A percentile compares a stretch with the other conserved stretches of the same genome.
phyloP scores from a whole-genome alignment of 2,329 filamentous ascomycete species.

The Aureobasidium pullulans region DNA sequence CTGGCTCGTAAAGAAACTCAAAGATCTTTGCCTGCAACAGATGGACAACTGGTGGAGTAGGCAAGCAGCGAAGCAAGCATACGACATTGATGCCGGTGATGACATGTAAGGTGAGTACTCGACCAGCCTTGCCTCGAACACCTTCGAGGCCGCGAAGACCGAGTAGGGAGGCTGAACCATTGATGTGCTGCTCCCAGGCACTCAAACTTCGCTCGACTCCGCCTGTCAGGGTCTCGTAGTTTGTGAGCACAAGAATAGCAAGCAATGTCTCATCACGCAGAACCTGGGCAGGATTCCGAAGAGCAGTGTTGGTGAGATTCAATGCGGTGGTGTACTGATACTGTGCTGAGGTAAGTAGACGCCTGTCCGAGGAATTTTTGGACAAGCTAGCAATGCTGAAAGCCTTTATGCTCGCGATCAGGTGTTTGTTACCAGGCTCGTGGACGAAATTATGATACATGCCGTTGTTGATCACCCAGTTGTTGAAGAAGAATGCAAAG shows the following conservation, averaged over 20 bases:
- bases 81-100: not conserved
- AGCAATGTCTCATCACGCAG: constrained; percentile 2
- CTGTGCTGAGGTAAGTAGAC: not conserved
- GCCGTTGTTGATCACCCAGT: not conserved
- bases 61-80: not conserved
- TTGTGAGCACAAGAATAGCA: constrained; percentile 1
- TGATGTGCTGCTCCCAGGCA: constrained; percentile 11
- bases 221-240: constrained; percentile 9
- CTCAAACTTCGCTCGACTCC: not conserved
- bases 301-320: constrained; percentile 7
- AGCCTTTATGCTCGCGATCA: constrained; percentile 4
- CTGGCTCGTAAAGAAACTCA: not conserved
- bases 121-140: not conserved
- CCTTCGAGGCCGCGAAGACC: constrained; percentile 1
- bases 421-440: not conserved
- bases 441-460: not conserved
- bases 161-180: constrained; percentile 1
- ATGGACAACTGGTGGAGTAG: not conserved
- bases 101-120: not conserved
- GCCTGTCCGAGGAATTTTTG: not conserved
- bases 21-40: not conserved
- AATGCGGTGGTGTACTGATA: not conserved
- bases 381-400: constrained; percentile 4
- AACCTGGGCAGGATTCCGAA: not conserved
- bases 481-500: constrained; percentile 3